A percentile compares a stretch with the other conserved stretches of the same genome.
These are phyloP conservation scores for Cryphonectria parasitica DNA, from an alignment of 2,329 filamentous ascomycete genomes.

Conservation along the genomic window DNA sequence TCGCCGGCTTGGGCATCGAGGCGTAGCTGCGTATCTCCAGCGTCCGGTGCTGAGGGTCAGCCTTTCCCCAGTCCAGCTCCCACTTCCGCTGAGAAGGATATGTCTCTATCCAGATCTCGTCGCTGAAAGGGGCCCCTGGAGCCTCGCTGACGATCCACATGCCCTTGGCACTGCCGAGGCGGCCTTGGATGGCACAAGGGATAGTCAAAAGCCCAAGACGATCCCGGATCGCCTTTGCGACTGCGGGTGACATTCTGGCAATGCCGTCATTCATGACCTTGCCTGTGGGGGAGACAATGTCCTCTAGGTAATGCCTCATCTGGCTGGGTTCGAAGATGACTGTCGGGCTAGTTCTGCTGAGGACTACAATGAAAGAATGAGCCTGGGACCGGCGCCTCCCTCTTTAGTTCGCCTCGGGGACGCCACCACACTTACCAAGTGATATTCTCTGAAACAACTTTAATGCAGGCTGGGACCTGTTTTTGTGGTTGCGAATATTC, in stretches of 20 bases:
- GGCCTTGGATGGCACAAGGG: slow-evolving; percentile 69
- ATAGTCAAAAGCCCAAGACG: slow-evolving; percentile 54
- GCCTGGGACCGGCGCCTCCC: slow-evolving; percentile 22
- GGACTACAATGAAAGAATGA: slow-evolving; percentile 39
- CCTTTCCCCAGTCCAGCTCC: slow-evolving; percentile 48
- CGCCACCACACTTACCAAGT: slow-evolving; percentile 47
- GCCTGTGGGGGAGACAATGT: slow-evolving; percentile 45
- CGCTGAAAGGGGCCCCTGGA: slow-evolving; percentile 42
- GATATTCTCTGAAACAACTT: slow-evolving; percentile 64
- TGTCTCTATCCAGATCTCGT: slow-evolving; percentile 67
- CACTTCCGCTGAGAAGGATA: slow-evolving; percentile 73
- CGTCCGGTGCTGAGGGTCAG: slow-evolving; percentile 58
- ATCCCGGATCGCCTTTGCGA: slow-evolving; percentile 57
- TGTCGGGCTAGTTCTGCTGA: slow-evolving; percentile 55
- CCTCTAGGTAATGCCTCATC: slow-evolving; percentile 44
- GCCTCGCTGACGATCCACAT: slow-evolving; percentile 65
- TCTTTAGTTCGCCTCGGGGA: neutral
- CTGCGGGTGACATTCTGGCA: slow-evolving; percentile 63
- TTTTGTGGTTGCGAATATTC: slow-evolving; percentile 43
- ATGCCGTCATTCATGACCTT: slow-evolving; percentile 71
- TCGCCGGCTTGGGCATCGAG: slow-evolving; percentile 52
- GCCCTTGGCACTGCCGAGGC: slow-evolving; percentile 75
- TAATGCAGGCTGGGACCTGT: slow-evolving; percentile 49
- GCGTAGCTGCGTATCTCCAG: slow-evolving; percentile 63
- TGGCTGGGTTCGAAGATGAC: slow-evolving; percentile 50